phyloP scores from a whole-genome alignment of 176 grass and related monocot species.

The Ensete ventricosum region DNA sequence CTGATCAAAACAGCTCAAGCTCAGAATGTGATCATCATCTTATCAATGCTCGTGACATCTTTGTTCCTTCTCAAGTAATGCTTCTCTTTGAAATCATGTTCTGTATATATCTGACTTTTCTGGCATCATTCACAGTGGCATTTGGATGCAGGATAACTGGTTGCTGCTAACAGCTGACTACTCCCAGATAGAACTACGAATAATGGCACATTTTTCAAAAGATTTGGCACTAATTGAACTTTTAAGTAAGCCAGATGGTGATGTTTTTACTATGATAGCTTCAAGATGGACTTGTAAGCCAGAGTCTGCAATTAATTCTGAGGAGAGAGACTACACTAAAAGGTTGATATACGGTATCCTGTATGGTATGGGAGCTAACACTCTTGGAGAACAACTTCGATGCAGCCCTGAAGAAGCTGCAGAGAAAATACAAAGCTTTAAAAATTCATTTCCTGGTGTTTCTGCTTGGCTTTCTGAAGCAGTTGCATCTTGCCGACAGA shows the following conservation, averaged over 20 bases:
- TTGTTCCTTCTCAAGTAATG: conserved; percentile 73
- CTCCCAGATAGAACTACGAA: conserved; percentile 77
- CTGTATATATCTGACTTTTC: not conserved
- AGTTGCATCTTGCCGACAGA: conserved; percentile 58
- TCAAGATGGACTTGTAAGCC: conserved; percentile 70
- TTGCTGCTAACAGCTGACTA: conserved; percentile 80
- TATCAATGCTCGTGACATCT: conserved; percentile 84
- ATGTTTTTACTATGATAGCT: conserved; percentile 83
- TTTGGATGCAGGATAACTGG: conserved; percentile 61
- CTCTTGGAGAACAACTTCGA: conserved; percentile 76
- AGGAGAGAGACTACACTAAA: conserved; percentile 72
- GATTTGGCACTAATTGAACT: conserved; percentile 66
- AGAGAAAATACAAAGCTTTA: conserved; percentile 81
- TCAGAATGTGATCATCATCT: conserved; percentile 38
- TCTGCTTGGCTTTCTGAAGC: conserved; percentile 78
- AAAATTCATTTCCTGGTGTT: conserved; percentile 64
- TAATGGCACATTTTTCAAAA: conserved; percentile 97
- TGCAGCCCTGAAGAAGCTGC: conserved; percentile 67
- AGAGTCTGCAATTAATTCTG: conserved; percentile 48
- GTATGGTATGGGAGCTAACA: conserved; percentile 89
- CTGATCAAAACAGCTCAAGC: conserved; percentile 33
- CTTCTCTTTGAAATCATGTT: conserved; percentile 13
- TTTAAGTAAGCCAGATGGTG: conserved; percentile 77
- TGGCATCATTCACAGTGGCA: not conserved
- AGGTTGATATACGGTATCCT: conserved; percentile 88